A percentile compares a stretch with the other conserved stretches of the same genome.
Conservation (phyloP, 768 basidiomycete genomes). For the Xerocomellus dryophilus region DNA sequence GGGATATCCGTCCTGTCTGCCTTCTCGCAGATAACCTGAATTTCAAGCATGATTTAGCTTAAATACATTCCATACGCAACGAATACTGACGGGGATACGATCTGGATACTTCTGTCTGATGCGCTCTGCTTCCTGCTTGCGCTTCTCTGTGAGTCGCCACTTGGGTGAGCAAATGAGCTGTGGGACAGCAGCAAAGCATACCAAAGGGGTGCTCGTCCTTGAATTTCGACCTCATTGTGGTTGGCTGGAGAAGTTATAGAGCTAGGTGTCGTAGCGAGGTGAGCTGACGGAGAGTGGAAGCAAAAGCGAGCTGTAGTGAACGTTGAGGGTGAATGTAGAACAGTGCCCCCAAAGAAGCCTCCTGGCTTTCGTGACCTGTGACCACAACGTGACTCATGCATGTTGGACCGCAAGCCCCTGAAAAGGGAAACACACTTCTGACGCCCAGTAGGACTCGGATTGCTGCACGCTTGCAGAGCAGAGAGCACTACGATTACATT, state of each 20-base stretch:
- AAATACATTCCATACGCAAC: conserved; percentile 1
- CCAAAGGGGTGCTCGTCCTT: conserved; percentile 99
- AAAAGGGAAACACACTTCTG: conserved; percentile 10
- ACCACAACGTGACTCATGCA: conserved; percentile 28
- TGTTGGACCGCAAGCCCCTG: conserved; percentile 10
- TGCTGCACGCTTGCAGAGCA: conserved; percentile 3
- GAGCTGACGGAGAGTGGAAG: conserved; percentile 7
- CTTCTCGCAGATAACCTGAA: conserved; percentile 98
- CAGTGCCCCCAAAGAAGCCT: conserved; percentile 27
- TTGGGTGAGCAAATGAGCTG: conserved; percentile 33
- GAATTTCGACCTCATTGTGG: conserved; percentile 86
- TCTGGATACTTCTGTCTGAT: conserved; percentile 99
- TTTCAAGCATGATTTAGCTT: conserved; percentile 6
- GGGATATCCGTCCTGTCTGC: conserved; percentile 98
- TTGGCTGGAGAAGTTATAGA: conserved; percentile 1
- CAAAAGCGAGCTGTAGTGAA: conserved; percentile 23
- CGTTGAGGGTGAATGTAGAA: conserved; percentile 23
- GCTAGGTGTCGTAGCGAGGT: conserved; percentile 1
- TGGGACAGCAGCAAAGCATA: conserved; percentile 36
- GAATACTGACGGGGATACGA: conserved; percentile 81
- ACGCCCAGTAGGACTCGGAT: neutral
- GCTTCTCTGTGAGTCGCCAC: conserved; percentile 69
- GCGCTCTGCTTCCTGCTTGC: conserved; percentile 98
- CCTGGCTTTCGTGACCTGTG: conserved; percentile 34
- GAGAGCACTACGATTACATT: conserved; percentile 1